phyloP scores from a whole-genome alignment of 2,329 filamentous ascomycete genomes.

The Fusarium albosuccineum region DNA sequence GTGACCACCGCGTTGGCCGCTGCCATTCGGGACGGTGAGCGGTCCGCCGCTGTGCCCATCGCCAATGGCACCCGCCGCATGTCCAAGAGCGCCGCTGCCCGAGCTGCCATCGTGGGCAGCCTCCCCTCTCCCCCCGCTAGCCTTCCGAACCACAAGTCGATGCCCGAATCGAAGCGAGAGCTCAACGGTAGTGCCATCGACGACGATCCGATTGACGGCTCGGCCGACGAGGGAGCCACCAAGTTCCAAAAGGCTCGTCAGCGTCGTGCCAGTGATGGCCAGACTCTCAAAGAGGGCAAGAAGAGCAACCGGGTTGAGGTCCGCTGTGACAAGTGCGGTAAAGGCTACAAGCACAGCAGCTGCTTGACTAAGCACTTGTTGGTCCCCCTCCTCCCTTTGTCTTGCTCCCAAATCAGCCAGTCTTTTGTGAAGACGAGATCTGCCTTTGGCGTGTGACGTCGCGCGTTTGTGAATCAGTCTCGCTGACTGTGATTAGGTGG shows the following conservation, averaged over 20 bases:
- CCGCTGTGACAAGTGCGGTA: slow-evolving; percentile 97
- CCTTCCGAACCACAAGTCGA: slow-evolving; percentile 70
- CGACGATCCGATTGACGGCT: slow-evolving; percentile 73
- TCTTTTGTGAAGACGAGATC: slow-evolving; percentile 37
- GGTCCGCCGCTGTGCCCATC: slow-evolving; percentile 68
- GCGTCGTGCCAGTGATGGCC: slow-evolving; percentile 85
- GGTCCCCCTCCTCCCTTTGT: slow-evolving; percentile 75
- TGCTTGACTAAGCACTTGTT: slow-evolving; percentile 99
- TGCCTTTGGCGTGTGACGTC: slow-evolving; percentile 34
- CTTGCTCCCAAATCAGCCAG: slow-evolving; percentile 52
- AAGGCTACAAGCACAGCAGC: slow-evolving; percentile 99
- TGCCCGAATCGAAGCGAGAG: slow-evolving; percentile 62
- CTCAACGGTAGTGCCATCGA: slow-evolving; percentile 74
- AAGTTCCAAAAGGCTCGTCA: slow-evolving; percentile 64
- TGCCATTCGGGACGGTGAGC: slow-evolving; percentile 76
- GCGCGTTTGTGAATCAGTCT: slow-evolving; percentile 40
- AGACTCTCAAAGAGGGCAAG: slow-evolving; percentile 87
- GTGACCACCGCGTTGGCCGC: slow-evolving; percentile 82
- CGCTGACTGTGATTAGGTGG: slow-evolving; percentile 75
- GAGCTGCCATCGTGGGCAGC: slow-evolving; percentile 66
- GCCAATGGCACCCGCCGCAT: slow-evolving; percentile 72
- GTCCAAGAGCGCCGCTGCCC: slow-evolving; percentile 71
- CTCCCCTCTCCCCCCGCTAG: slow-evolving; percentile 76
- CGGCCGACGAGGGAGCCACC: slow-evolving; percentile 65
- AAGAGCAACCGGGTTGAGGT: slow-evolving; percentile 87